phyloP scores from a whole-genome alignment of 1,284 basidiomycete genomes.

The Fomitopsis pinicola region DNA sequence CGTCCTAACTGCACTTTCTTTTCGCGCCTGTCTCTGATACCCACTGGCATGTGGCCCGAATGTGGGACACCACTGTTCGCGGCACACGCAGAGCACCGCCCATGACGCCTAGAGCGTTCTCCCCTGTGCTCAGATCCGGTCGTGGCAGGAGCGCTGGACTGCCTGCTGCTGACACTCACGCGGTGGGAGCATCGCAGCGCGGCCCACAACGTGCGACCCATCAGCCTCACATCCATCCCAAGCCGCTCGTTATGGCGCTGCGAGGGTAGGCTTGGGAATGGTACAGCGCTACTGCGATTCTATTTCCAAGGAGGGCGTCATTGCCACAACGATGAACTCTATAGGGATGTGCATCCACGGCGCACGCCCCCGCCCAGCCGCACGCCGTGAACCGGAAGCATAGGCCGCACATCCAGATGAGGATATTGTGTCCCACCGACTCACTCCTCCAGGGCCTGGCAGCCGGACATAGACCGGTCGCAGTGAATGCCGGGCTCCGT shows the following conservation, averaged over 20 bases:
- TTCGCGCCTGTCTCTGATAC: neutral
- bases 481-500: neutral
- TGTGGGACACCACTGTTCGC: neutral
- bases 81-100: neutral
- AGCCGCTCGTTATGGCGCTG: neutral
- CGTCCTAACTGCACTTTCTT: neutral
- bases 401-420: neutral
- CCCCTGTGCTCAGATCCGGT: neutral
- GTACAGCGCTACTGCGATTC: neutral
- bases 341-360: neutral
- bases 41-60: neutral
- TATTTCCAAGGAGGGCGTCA: neutral
- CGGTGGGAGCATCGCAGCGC: neutral
- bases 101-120: neutral
- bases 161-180: neutral
- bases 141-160: neutral
- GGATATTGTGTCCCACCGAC: neutral
- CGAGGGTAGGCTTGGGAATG: neutral
- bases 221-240: neutral
- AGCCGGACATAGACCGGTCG: neutral
- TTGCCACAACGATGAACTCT: neutral
- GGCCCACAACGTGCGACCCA: neutral
- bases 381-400: neutral
- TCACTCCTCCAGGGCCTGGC: neutral
- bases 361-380: neutral